Evolutionary conservation across 331 rosid species (phyloP).

Genomic region (Malus hybrid): DNA sequence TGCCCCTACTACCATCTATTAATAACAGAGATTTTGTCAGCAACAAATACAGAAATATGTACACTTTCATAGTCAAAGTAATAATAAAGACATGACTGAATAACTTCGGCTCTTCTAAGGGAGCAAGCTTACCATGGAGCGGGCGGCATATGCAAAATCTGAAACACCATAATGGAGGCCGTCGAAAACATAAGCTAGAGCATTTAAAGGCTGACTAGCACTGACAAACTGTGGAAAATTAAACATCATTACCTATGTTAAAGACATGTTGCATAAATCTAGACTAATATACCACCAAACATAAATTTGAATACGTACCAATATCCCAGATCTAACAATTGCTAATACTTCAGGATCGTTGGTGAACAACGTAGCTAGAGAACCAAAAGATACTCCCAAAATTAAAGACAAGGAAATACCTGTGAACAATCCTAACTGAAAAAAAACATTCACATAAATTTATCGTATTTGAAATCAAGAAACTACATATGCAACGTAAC

Average conservation of each 20-base stretch:
- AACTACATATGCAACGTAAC: neutral
- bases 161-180: conserved; percentile 94
- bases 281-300: conserved; percentile 3
- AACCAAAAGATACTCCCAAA: conserved; percentile 70
- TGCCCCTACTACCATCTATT: conserved; percentile 69
- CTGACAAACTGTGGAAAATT: conserved; percentile 60
- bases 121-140: conserved; percentile 63
- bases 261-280: neutral
- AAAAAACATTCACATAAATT: conserved; percentile 1
- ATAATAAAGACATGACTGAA: conserved; percentile 1
- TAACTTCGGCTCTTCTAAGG: conserved; percentile 5
- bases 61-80: neutral
- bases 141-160: conserved; percentile 84
- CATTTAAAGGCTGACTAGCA: conserved; percentile 88
- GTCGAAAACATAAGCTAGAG: conserved; percentile 82
- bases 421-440: conserved; percentile 68
- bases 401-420: conserved; percentile 62
- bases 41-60: neutral
- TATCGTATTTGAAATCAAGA: conserved; percentile 8
- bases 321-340: conserved; percentile 57
- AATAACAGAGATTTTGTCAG: conserved; percentile 6
- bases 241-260: conserved; percentile 11
- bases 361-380: conserved; percentile 74
- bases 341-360: conserved; percentile 69
- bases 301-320: conserved; percentile 47